These are phyloP conservation scores for Aotearoamyces nothofagi DNA, from an alignment of 2,329 filamentous ascomycete species.

Conservation along the genomic window DNA sequence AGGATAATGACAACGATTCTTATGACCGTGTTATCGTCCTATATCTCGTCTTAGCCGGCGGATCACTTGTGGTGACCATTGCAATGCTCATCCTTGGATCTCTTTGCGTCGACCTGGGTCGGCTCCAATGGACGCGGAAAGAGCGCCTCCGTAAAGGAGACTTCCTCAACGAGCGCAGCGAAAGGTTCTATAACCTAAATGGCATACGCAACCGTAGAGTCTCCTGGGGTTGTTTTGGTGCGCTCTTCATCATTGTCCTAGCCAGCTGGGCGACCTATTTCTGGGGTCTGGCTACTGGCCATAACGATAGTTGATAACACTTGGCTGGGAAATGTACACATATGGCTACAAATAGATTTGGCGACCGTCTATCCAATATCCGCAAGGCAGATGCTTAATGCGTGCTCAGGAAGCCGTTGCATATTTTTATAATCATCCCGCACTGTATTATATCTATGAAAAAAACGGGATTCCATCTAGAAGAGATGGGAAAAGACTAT, in stretches of 20 bases:
- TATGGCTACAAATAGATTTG: too few relatives aligned
- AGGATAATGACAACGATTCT: conserved; percentile 38
- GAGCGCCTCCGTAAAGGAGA: conserved; percentile 30
- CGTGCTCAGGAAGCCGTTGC: too few relatives aligned
- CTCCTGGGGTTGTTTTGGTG: conserved; percentile 27
- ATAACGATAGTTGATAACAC: conserved; percentile 25
- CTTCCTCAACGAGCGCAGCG: conserved; percentile 26
- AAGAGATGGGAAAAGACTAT: too few relatives aligned
- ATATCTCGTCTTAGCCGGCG: conserved; percentile 36
- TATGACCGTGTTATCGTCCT: conserved; percentile 39
- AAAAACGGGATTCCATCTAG: too few relatives aligned
- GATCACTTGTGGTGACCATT: conserved; percentile 29
- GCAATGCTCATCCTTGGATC: conserved; percentile 24
- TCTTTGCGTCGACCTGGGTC: conserved; percentile 26
- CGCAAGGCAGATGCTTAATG: too few relatives aligned
- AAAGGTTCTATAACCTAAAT: conserved; percentile 23
- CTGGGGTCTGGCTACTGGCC: conserved; percentile 40
- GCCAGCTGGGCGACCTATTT: conserved; percentile 42
- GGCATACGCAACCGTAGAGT: conserved; percentile 24
- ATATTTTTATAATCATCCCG: too few relatives aligned
- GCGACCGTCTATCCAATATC: too few relatives aligned
- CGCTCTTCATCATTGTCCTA: conserved; percentile 28
- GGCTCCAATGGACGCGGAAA: conserved; percentile 43
- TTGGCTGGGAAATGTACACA: too few relatives aligned
- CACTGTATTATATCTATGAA: too few relatives aligned